Conservation (phyloP, 371 early-diverging fungal genomes). For the Quaeritorhiza haematococci region DNA sequence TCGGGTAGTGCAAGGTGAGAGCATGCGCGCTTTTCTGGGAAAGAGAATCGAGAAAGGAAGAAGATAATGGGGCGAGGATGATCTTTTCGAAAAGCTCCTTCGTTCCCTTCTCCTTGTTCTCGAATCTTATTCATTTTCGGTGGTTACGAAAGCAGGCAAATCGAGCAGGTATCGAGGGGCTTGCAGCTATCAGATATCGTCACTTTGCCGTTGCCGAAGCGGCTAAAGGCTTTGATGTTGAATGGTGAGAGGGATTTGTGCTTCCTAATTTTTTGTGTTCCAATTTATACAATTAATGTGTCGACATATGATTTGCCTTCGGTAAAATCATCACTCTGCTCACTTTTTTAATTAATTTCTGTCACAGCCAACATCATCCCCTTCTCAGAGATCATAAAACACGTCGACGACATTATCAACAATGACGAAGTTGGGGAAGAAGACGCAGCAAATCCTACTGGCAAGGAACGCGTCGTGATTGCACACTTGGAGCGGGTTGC, state of each 20-base stretch:
- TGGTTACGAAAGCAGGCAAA: too few species aligned
- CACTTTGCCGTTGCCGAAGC: constrained; percentile 10
- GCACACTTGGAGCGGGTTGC: constrained; percentile 27
- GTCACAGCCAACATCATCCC: constrained; percentile 24
- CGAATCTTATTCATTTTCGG: too few species aligned
- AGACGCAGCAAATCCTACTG: too few species aligned
- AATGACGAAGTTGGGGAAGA: constrained; percentile 22
- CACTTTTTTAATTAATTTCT: neutral
- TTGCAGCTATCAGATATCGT: constrained; percentile 12
- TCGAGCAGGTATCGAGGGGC: too few species aligned
- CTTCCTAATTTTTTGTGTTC: neutral
- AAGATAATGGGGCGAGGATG: too few species aligned
- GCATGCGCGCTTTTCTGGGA: too few species aligned
- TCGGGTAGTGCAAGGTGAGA: too few species aligned
- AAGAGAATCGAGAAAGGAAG: too few species aligned
- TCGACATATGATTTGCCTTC: constrained; percentile 3
- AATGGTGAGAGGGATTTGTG: constrained; percentile 14
- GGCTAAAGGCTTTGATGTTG: constrained; percentile 18
- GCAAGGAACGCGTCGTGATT: too few species aligned
- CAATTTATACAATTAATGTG: neutral
- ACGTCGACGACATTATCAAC: constrained; percentile 7
- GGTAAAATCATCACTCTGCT: too few species aligned
- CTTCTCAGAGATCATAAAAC: constrained; percentile 13
- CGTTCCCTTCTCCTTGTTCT: too few species aligned
- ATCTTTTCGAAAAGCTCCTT: too few species aligned